Conservation (phyloP, 116 monocot genomes). For the Papilionanthe hybrid region DNA sequence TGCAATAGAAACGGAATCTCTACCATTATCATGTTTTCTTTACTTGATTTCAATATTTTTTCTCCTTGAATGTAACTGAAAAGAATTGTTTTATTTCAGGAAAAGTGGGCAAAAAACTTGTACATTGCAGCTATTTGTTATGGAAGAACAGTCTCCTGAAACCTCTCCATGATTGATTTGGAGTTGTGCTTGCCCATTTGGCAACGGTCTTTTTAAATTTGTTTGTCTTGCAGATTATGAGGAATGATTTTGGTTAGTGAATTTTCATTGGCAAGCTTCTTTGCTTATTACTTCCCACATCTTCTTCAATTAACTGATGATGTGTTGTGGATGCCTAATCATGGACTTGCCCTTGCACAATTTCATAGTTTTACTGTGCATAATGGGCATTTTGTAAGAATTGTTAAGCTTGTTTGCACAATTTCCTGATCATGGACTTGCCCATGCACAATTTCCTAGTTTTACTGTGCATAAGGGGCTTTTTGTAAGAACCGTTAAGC, state of each 20-base stretch:
- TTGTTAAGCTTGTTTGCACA: background rate
- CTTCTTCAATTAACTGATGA: background rate
- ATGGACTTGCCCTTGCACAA: background rate
- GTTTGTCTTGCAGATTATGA: too few relatives aligned
- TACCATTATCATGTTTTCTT: too few relatives aligned
- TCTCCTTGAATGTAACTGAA: background rate
- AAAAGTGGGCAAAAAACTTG: constrained; percentile 49
- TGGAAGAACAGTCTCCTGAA: constrained; percentile 49
- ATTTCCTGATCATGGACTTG: background rate
- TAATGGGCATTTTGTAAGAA: background rate
- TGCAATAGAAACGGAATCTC: background rate
- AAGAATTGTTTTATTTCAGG: constrained; percentile 20
- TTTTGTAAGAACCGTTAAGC: background rate
- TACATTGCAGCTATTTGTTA: constrained; percentile 47
- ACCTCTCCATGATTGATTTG: background rate
- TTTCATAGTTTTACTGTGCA: too few relatives aligned
- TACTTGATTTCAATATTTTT: background rate
- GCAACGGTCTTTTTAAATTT: too few relatives aligned
- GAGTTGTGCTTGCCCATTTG: too few relatives aligned
- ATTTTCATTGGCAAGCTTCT: background rate
- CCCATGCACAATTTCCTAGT: too few relatives aligned
- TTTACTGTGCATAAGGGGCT: too few relatives aligned
- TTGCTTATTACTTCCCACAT: background rate
- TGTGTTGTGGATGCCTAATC: background rate
- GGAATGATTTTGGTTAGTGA: background rate